Conservation (phyloP, 2,329 filamentous ascomycete species). For the Ophiostoma himal-ulmi region DNA sequence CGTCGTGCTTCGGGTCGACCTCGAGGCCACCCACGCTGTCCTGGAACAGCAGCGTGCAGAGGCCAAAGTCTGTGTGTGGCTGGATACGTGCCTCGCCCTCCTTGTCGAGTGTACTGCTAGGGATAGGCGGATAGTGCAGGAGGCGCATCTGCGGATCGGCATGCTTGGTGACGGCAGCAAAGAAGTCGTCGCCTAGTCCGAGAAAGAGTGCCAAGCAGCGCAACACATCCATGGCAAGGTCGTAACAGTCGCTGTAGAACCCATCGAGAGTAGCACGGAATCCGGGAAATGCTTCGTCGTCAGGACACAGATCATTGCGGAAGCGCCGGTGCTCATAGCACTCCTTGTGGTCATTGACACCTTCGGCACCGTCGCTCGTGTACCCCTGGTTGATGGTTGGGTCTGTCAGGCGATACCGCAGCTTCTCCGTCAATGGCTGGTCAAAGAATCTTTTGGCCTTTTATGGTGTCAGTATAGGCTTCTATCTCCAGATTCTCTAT, state of each 20-base stretch:
- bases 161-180: constrained; percentile 10
- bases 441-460: constrained; percentile 16
- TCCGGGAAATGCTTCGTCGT: not conserved
- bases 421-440: not conserved
- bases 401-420: constrained; percentile 1
- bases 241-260: constrained; percentile 13
- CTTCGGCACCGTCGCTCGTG: constrained; percentile 15
- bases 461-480: not conserved
- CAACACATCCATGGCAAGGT: not conserved
- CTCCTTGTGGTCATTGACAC: constrained; percentile 17
- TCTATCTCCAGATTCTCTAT: not conserved
- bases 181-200: constrained; percentile 12
- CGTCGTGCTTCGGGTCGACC: constrained; percentile 9
- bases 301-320: constrained; percentile 12
- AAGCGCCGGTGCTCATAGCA: constrained; percentile 20
- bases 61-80: constrained; percentile 12
- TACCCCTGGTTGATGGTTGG: constrained; percentile 16
- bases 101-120: not conserved
- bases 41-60: constrained; percentile 15
- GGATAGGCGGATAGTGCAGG: constrained; percentile 17
- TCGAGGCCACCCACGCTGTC: constrained; percentile 9
- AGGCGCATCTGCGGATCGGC: constrained; percentile 18
- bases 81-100: constrained; percentile 12
- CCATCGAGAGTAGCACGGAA: constrained; percentile 1
- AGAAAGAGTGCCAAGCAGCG: constrained; percentile 11